Evolutionary conservation across 2,329 filamentous ascomycete species (phyloP), one percentile per base, ranked within the genome.

Genomic region (Trichoderma hamatum): DNA sequence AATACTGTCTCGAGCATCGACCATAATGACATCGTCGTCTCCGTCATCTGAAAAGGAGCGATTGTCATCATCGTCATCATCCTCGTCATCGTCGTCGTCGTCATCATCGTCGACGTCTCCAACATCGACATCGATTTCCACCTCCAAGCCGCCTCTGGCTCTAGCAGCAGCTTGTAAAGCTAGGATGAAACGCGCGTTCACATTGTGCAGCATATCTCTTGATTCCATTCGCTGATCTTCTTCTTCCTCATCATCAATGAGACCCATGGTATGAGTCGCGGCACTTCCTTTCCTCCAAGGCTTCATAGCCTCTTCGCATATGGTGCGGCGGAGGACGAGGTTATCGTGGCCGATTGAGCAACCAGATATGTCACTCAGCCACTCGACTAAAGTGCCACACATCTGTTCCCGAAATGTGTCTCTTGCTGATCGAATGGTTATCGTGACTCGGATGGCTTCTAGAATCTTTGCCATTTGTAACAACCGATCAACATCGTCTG

Each of bases 361-460:
- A 34, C 94, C 94, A 9, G 94, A 88, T 75, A 99, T 96, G 79
- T 99, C 96, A 64, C 90, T 87, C 24, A 99, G 86, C 96, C 96
- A 99, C 75, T 97, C 94, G 66, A 99, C 91, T 71, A 99, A 95
- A 19, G 94, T 93, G n/a, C 92, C 94, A 75, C 94, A 97, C 96
- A 99, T 99, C 78, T 98, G 92, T 78, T 99, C 96, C 70, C 96
- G 88, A 81, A 98, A 99, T 0, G 94, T 98, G 80, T 99, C 96
- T 74, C 96, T 88, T 5, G 96, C 89, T 11, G 95, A 97, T 55
- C 96, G 89, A 71, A 99, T 94, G 0, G 96, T 99, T 60, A 97
- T 93, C 0, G 96, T 98, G 69, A 99, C 89, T 77, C 97, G 94
- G 79, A 99, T 97, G 70, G 97, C 90, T 80, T 99, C 96, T 72